Evolutionary conservation across 805 yeast species (phyloP), one percentile per base, ranked within the genome.

Genomic region (Spathaspora sp.): DNA sequence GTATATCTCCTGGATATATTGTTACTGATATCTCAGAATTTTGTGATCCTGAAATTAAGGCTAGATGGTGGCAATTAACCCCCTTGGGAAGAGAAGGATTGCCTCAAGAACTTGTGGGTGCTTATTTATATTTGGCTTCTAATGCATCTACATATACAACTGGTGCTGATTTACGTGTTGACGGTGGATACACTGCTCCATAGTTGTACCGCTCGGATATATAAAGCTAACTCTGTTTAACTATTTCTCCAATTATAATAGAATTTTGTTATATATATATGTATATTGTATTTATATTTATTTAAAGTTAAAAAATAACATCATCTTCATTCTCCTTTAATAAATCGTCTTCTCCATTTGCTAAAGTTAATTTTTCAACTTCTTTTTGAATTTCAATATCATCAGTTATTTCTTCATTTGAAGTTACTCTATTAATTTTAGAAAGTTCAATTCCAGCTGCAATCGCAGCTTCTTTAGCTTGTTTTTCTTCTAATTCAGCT

Each of bases 401-500:
- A 32, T 52, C 44, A 12, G 46, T 38, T 46, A 47, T 43, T 29
- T 49, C 58, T 29, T 55, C 55, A 9, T 5, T 35, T 11, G 47
- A 31, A 45, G 47, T 26, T 3, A 42, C 44, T 11, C 44, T 10
- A 14, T 6, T 7, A 42, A 42, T 9, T n/a, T 42, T 42, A 12
- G 29, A 11, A 42, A n/a, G 14, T 12, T 42, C 44, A 9, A 17
- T 48, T 6, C 16, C 38, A 46, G 47, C 56, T 4, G 50, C 62
- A 12, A 28, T 53, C 5, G 42, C 54, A 16, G 28, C 50, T 17
- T 47, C 49, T 28, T 50, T 52, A 17, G 35, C 54, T n/a, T 42
- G 54, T 39, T 55, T 51, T 49, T 68, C 77, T 57, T 81, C 87
- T 18, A 76, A 78, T 56, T 86, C 94, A 23, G 78, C 77, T 19